Evolutionary conservation across 1,139 yeast species (phyloP).

Genomic region (Geotrichum macrosporum): DNA sequence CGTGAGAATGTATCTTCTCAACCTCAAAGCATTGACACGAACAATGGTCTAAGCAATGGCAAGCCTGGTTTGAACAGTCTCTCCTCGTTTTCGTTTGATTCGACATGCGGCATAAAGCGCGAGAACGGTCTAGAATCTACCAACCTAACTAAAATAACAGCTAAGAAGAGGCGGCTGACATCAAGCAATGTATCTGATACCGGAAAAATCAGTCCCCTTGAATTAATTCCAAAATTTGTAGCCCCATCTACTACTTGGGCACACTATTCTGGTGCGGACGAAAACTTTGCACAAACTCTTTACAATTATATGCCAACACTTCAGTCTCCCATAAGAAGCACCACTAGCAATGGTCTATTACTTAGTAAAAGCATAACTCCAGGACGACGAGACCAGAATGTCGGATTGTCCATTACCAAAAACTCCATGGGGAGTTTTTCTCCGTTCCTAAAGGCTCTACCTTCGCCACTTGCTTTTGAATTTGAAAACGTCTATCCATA

Average conservation of each 20-base stretch:
- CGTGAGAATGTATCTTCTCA: no score
- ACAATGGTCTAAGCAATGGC: no score
- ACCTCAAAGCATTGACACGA: no score
- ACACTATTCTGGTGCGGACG: slow-evolving; percentile 13
- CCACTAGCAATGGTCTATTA: slow-evolving; percentile 13
- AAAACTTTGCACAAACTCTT: slow-evolving; percentile 14
- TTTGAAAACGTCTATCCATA: slow-evolving; percentile 19
- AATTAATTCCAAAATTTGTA: slow-evolving; percentile 11
- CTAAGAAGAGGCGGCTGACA: slow-evolving; percentile 13
- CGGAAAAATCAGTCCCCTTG: background rate
- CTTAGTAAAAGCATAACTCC: slow-evolving; percentile 10
- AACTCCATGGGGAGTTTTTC: no score
- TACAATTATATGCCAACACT: slow-evolving; percentile 10
- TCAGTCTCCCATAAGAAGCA: slow-evolving; percentile 16
- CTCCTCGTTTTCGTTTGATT: no score
- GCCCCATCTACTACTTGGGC: slow-evolving; percentile 21
- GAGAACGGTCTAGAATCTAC: no score
- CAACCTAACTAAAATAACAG: no score
- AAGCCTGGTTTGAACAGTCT: no score
- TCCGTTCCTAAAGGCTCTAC: no score
- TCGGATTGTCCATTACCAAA: no score
- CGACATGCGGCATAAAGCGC: no score
- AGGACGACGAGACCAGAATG: no score
- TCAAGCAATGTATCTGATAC: slow-evolving; percentile 8
- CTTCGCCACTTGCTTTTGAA: slow-evolving; percentile 15